Base-by-base conservation (phyloP, 768 basidiomycete genomes). In the Bullera alba region DNA sequence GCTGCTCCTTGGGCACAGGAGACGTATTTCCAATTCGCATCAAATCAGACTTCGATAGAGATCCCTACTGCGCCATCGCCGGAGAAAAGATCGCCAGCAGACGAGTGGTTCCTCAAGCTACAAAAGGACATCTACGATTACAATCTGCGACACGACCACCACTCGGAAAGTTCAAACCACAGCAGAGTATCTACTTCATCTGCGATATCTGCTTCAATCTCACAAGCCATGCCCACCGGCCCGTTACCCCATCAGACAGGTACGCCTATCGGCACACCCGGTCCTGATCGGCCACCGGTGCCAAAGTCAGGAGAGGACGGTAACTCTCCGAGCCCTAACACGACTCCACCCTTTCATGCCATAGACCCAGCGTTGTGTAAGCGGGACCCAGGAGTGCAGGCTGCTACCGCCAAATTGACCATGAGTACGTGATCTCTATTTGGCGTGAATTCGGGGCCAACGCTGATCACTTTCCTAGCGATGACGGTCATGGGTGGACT, bases 401-500 rank as follows among this genome's bases (percentile, higher is more conserved):
- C 63, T 22, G 67, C 69, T 8, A 60, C 67, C 19, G 71, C 69
- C 0, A 67, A 51, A 37, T 37, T 72, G 21, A 58, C 57, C 14
- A 72, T 72, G 71, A 50, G 70, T 70, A 46, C 50, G 69, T 63
- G 19, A 22, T 25, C 42, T 10, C 10, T 8, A 14, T 14, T 39
- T 10, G 38, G 12, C 8, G 16, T 22, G n/a, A 25, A 19, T 16
- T 25, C 21, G 36, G 4, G 37, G 21, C 23, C 17, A 14, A 19
- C 26, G 8, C 42, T 43, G 42, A 44, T 43, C 8, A 23, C 22
- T 23, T 7, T 43, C 10, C 21, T 58, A 87, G 85, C 78, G 19
- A 81, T 92, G 71, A 83, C 83, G 2, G 82, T 85, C 10, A 78
- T 78, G 7, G 85, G 86, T 82, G 88, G 86, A 45, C 66, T 80